Conservation (phyloP, 148 eudicot species). For the Beta vulgaris region DNA sequence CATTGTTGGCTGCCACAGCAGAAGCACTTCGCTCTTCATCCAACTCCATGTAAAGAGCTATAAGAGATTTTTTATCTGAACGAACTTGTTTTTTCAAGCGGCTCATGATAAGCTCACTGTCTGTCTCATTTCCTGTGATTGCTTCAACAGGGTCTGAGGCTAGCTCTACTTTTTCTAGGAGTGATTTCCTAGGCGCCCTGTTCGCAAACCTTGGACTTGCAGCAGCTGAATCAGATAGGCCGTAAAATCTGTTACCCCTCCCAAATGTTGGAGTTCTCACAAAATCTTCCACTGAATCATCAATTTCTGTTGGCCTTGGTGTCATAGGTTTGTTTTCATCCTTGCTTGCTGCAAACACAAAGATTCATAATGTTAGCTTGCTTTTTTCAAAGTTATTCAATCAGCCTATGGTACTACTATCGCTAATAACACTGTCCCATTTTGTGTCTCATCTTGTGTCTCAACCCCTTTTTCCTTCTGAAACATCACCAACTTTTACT, state of each 20-base stretch:
- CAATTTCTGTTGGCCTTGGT: conserved; percentile 46
- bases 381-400: neutral
- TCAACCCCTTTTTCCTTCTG: no score
- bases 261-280: neutral
- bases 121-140: conserved; percentile 40
- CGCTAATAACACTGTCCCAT: no score
- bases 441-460: no score
- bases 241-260: conserved; percentile 57
- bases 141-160: conserved; percentile 41
- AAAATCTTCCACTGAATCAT: conserved; percentile 45
- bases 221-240: conserved; percentile 56
- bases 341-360: conserved; percentile 22
- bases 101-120: conserved; percentile 45
- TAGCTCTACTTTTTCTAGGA: conserved; percentile 53
- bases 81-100: conserved; percentile 62
- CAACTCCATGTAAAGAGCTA: conserved; percentile 70
- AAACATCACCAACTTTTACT: no score
- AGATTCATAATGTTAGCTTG: neutral
- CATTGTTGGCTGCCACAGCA: conserved; percentile 95
- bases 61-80: conserved; percentile 57
- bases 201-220: conserved; percentile 60
- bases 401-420: neutral
- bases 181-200: conserved; percentile 46
- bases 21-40: conserved; percentile 97
- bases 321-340: conserved; percentile 44